phyloP scores from a whole-genome alignment of 106 monocot genomes.

The Agapanthus africanus region DNA sequence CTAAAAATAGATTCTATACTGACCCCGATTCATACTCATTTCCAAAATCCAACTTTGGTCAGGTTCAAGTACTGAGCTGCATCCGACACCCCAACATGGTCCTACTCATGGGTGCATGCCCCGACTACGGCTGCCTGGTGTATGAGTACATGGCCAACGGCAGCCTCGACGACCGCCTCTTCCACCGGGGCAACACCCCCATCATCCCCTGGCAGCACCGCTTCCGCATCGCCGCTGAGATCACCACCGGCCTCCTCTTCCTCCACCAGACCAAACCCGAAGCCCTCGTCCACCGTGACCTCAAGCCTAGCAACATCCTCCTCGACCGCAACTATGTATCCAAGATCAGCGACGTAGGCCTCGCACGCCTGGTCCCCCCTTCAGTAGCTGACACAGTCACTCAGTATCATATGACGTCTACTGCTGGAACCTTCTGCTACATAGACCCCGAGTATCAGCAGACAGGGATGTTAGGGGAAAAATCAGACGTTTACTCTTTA shows the following conservation, averaged over 20 bases:
- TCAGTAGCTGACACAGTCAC: conserved; percentile 17
- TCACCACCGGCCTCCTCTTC: conserved; percentile 25
- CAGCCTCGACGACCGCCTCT: conserved; percentile 22
- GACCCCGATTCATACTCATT: no score
- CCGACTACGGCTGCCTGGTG: conserved; percentile 23
- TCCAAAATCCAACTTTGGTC: not conserved
- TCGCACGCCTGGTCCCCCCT: conserved; percentile 19
- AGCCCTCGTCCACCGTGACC: conserved; percentile 24
- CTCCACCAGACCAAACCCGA: conserved; percentile 28
- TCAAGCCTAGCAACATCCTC: conserved; percentile 30
- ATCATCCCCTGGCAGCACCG: conserved; percentile 25
- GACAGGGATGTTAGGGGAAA: conserved; percentile 19
- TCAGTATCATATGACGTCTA: conserved; percentile 25
- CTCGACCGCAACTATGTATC: conserved; percentile 22
- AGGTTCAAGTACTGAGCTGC: conserved; percentile 15
- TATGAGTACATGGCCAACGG: conserved; percentile 35
- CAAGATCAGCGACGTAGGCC: conserved; percentile 37
- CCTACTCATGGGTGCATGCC: conserved; percentile 25
- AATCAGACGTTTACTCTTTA: conserved; percentile 25
- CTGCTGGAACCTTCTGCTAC: conserved; percentile 24
- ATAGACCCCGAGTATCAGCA: conserved; percentile 26
- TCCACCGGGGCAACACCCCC: conserved; percentile 14
- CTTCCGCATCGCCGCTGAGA: conserved; percentile 26
- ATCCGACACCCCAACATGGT: conserved; percentile 32
- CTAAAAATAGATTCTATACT: no score